Percentiles rank a stretch among this genome's conserved stretches.
These are phyloP conservation scores for Trametes versicolor DNA, from an alignment of 1,284 basidiomycete species.

Conservation along the genomic window DNA sequence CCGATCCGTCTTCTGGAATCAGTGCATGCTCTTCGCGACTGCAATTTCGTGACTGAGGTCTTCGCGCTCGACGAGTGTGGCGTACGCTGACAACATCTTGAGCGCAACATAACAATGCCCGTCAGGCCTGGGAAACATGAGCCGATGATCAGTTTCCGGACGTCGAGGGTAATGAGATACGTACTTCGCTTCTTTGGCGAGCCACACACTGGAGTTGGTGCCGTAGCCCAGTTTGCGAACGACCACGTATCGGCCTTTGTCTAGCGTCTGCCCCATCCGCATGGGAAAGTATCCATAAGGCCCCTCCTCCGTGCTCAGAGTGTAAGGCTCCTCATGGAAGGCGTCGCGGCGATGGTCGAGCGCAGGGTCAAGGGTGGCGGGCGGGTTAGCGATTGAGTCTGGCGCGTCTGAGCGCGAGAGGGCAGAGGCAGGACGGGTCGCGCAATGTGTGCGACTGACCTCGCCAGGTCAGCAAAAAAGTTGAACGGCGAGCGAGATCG, in stretches of 20 bases:
- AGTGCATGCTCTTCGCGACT: neutral
- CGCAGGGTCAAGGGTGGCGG: neutral
- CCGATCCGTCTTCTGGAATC: neutral
- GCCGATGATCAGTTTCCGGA: neutral
- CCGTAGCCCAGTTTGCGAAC: neutral
- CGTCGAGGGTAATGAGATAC: neutral
- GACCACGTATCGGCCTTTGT: neutral
- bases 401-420: neutral
- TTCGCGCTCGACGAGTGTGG: neutral
- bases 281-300: conserved; percentile 7
- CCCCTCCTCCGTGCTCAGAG: neutral
- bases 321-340: neutral
- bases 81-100: neutral
- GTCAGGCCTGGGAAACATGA: neutral
- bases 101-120: conserved; percentile 1
- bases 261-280: neutral
- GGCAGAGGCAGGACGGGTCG: neutral
- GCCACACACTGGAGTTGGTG: neutral
- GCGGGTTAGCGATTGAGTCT: neutral
- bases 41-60: neutral
- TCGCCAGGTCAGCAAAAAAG: no score
- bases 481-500: no score
- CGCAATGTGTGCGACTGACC: no score
- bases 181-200: neutral
- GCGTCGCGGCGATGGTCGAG: neutral